Conservation (phyloP, 2,329 filamentous ascomycete species). For the Calonectria hongkongensis region DNA sequence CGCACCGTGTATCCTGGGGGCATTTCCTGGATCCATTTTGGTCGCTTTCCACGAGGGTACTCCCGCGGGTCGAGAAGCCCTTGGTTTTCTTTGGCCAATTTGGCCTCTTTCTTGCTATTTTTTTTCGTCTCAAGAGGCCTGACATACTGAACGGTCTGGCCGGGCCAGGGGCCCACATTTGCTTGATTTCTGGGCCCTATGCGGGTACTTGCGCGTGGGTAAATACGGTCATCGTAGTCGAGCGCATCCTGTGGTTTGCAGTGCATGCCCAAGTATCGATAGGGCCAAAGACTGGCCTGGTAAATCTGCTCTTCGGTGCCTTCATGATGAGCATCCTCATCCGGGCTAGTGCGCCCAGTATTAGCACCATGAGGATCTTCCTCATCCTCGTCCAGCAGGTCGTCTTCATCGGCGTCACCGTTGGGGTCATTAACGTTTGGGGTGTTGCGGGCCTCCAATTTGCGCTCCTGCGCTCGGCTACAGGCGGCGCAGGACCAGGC, state of each 20-base stretch:
- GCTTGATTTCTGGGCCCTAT: slow-evolving; percentile 95
- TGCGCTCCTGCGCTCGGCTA: slow-evolving; percentile 95
- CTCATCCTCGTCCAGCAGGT: slow-evolving; percentile 81
- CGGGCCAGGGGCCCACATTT: slow-evolving; percentile 88
- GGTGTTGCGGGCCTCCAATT: slow-evolving; percentile 91
- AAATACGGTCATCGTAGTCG: slow-evolving; percentile 98
- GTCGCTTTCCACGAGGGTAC: slow-evolving; percentile 84
- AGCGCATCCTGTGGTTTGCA: slow-evolving; percentile 96
- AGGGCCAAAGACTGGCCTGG: slow-evolving; percentile 96
- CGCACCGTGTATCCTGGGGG: slow-evolving; percentile 89
- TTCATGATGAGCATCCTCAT: slow-evolving; percentile 72
- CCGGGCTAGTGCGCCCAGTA: slow-evolving; percentile 79
- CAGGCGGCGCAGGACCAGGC: slow-evolving; percentile 98
- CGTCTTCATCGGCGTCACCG: slow-evolving; percentile 79
- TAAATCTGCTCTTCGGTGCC: slow-evolving; percentile 91
- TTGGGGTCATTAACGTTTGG: slow-evolving; percentile 83
- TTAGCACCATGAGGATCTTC: slow-evolving; percentile 75
- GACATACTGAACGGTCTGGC: slow-evolving; percentile 90
- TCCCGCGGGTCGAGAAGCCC: slow-evolving; percentile 90
- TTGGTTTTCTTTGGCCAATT: slow-evolving; percentile 85
- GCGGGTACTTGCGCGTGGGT: slow-evolving; percentile 94
- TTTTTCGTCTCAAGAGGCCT: slow-evolving; percentile 92
- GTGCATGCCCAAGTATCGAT: slow-evolving; percentile 95
- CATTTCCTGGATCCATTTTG: slow-evolving; percentile 95
- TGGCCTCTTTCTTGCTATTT: slow-evolving; percentile 85